Evolutionary conservation across 1,139 yeast species (phyloP).

Genomic region (Saccharomyces hybrid): DNA sequence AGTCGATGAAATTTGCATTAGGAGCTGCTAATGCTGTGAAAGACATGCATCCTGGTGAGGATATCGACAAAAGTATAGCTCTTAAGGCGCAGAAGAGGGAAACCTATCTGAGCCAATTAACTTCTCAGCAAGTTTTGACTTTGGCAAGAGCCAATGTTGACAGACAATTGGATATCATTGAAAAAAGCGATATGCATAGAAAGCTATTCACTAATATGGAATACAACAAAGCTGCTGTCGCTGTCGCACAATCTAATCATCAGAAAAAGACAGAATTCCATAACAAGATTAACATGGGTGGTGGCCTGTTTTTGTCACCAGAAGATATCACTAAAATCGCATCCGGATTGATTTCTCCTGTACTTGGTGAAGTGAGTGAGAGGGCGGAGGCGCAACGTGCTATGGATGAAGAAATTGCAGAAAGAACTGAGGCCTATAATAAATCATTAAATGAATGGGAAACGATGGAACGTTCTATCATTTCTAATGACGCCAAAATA

Average conservation of each 20-base stretch:
- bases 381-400: conserved; percentile 70
- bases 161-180: conserved; percentile 39
- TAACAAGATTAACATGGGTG: conserved; percentile 61
- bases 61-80: conserved; percentile 10
- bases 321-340: conserved; percentile 78
- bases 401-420: conserved; percentile 48
- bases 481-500: conserved; percentile 21
- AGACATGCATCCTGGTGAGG: conserved; percentile 23
- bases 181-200: conserved; percentile 33
- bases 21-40: conserved; percentile 45
- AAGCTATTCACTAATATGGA: conserved; percentile 33
- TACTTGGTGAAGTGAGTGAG: conserved; percentile 62
- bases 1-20: conserved; percentile 30
- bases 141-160: conserved; percentile 57
- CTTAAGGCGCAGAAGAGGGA: conserved; percentile 15
- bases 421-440: conserved; percentile 8
- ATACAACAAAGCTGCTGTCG: conserved; percentile 42
- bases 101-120: conserved; percentile 21
- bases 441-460: conserved; percentile 9
- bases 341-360: conserved; percentile 70
- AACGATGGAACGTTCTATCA: conserved; percentile 16
- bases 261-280: conserved; percentile 19
- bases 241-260: conserved; percentile 53
- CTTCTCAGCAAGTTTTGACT: conserved; percentile 44
- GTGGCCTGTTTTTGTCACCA: conserved; percentile 73